A percentile compares a stretch with the other conserved stretches of the same genome.
Conservation (phyloP, 2,329 filamentous ascomycete species). For the Pseudogymnoascus sp. region DNA sequence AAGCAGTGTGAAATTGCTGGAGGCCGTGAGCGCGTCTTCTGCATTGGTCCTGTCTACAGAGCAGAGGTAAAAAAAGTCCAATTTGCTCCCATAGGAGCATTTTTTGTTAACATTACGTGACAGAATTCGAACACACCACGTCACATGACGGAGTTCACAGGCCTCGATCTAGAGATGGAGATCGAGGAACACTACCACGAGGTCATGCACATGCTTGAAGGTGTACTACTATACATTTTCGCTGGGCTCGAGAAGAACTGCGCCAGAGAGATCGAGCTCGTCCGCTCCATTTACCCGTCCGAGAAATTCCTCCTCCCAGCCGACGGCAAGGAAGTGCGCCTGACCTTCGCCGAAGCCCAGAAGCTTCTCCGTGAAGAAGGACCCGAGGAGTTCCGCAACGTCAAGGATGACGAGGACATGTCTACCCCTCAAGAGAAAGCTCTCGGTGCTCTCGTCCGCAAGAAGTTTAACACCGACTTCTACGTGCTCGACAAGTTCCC, state of each 20-base stretch:
- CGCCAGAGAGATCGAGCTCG: slow-evolving; percentile 62
- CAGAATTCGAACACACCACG: slow-evolving; percentile 60
- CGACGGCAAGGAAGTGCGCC: slow-evolving; percentile 64
- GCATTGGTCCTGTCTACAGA: slow-evolving; percentile 68
- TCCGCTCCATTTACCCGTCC: slow-evolving; percentile 68
- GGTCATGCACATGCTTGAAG: slow-evolving; percentile 64
- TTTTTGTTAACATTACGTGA: too few relatives aligned
- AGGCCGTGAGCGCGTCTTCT: slow-evolving; percentile 69
- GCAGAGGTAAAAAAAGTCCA: too few relatives aligned
- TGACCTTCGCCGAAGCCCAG: slow-evolving; percentile 73
- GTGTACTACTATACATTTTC: slow-evolving; percentile 73
- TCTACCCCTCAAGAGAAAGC: slow-evolving; percentile 77
- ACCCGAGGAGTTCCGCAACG: slow-evolving; percentile 56
- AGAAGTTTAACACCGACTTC: slow-evolving; percentile 92
- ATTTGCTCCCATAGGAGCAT: too few relatives aligned
- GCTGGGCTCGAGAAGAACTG: slow-evolving; percentile 57
- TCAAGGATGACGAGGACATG: slow-evolving; percentile 72
- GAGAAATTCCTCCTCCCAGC: slow-evolving; percentile 71
- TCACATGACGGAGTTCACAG: slow-evolving; percentile 84
- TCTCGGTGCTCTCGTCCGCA: slow-evolving; percentile 76
- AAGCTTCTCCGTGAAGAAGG: slow-evolving; percentile 70
- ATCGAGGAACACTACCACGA: slow-evolving; percentile 74
- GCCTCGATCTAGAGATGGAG: slow-evolving; percentile 86
- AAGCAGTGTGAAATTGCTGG: slow-evolving; percentile 82
- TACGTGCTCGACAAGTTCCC: slow-evolving; percentile 97